Percentiles rank a stretch among this genome's conserved stretches.
Conservation (phyloP, 768 basidiomycete genomes). For the Roridomyces roridus region DNA sequence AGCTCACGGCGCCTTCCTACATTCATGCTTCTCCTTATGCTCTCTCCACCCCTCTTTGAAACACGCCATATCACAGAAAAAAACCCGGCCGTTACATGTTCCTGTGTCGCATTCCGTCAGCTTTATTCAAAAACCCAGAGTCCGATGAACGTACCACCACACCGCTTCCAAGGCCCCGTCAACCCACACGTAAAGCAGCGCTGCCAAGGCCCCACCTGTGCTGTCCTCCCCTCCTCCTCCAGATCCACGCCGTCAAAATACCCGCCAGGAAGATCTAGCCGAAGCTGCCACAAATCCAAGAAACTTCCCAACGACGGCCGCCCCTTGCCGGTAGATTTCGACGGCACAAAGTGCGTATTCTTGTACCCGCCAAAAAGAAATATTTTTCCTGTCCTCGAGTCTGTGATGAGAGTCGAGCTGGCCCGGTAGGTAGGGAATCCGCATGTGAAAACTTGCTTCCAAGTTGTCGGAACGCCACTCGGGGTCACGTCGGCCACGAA, state of each 20-base stretch:
- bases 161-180: slow-evolving; percentile 45
- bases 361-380: slow-evolving; percentile 49
- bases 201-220: slow-evolving; percentile 46
- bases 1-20: no score
- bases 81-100: slow-evolving; percentile 32
- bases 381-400: slow-evolving; percentile 41
- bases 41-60: slow-evolving; percentile 38
- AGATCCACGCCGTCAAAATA: slow-evolving; percentile 43
- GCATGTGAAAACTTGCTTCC: slow-evolving; percentile 46
- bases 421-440: slow-evolving; percentile 51
- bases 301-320: slow-evolving; percentile 34
- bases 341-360: slow-evolving; percentile 43
- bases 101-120: slow-evolving; percentile 22
- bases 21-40: slow-evolving; percentile 37
- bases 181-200: slow-evolving; percentile 45
- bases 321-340: no score
- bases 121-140: background rate
- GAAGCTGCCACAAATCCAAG: slow-evolving; percentile 46
- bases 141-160: slow-evolving; percentile 45
- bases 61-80: slow-evolving; percentile 35
- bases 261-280: slow-evolving; percentile 42
- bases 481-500: slow-evolving; percentile 34
- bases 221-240: slow-evolving; percentile 43
- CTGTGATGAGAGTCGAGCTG: slow-evolving; percentile 37
- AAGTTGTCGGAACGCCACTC: slow-evolving; percentile 22